Evolutionary conservation across 768 basidiomycete species (phyloP).

Genomic region (Boletus rubropictus): DNA sequence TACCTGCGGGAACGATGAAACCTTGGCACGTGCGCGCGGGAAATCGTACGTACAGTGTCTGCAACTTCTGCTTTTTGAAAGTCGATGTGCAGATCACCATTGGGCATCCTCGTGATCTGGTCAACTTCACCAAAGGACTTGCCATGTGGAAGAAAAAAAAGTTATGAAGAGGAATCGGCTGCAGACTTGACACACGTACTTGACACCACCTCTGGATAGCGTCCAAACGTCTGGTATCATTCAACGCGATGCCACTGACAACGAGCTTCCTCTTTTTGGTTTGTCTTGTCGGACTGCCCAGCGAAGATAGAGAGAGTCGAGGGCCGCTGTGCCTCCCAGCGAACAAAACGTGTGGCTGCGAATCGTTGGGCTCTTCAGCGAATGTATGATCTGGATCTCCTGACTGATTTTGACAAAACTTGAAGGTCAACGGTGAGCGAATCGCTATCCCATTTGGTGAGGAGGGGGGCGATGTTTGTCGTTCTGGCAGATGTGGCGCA

Average conservation of each 20-base stretch:
- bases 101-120: constrained; percentile 66
- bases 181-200: constrained; percentile 34
- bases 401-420: constrained; percentile 13
- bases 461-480: constrained; percentile 27
- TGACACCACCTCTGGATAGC: constrained; percentile 73
- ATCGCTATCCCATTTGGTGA: constrained; percentile 29
- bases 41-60: constrained; percentile 54
- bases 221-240: constrained; percentile 60
- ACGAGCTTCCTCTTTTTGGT: constrained; percentile 60
- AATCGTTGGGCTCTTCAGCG: constrained; percentile 25
- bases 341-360: constrained; percentile 29
- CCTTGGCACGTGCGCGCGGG: not conserved
- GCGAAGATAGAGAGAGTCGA: constrained; percentile 30
- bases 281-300: constrained; percentile 36
- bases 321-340: constrained; percentile 15
- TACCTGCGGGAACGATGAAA: constrained; percentile 41
- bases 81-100: constrained; percentile 73
- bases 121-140: constrained; percentile 74
- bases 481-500: constrained; percentile 37
- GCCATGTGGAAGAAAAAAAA: constrained; percentile 2
- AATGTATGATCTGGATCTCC: constrained; percentile 18
- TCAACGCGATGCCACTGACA: constrained; percentile 59
- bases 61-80: constrained; percentile 74
- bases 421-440: constrained; percentile 29
- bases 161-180: constrained; percentile 1